Evolutionary conservation across 2,329 filamentous ascomycete genomes (phyloP), one percentile per base, ranked within the genome.

Genomic region (Paecilomyces fulvus): DNA sequence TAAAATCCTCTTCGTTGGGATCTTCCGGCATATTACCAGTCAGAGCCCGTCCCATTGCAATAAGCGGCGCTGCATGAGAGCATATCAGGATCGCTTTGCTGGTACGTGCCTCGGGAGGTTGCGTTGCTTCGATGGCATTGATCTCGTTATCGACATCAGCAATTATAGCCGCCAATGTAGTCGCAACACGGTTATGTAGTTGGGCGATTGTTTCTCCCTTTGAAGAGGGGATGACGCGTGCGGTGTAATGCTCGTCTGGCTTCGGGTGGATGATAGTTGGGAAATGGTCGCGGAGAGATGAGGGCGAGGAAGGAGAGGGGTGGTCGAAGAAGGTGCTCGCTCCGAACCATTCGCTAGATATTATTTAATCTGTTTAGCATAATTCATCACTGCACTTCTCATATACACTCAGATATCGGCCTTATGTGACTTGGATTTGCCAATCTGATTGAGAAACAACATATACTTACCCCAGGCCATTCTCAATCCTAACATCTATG

Each of bases 61-160:
- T 96, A 65, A 97, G 82, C 10, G 87, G 84, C 3, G 94, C 94
- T 1, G 94, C 94, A 75, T 99, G 94, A 1, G 89, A 88, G 73
- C 90, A 96, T 43, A 99, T 79, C 46, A 96, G 73, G 23, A 96
- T 79, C 0, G 89, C 81, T 58, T 71, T 75, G 56, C 63, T 70
- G 6, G 64, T 82, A 84, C 57, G 51, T 7, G 37, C 28, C 25
- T 20, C 28, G 12, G 33, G 46, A 9, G 84, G 83, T 52, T 88
- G 80, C n/a, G 73, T 71, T 3, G 66, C 62, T 49, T 74, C 72
- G 3, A 67, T 56, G 5, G 63, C 61, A 7, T 65, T 55, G 53
- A 75, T 77, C 52, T 83, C 80, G 6, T 70, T 67, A 67, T 96
- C 91, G 58, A 89, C 85, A 54, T 84, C 80, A 28, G 81, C 78